A percentile compares a stretch with the other conserved stretches of the same genome.
phyloP scores from a whole-genome alignment of 2,329 filamentous ascomycete genomes.

The Nemania sp. region DNA sequence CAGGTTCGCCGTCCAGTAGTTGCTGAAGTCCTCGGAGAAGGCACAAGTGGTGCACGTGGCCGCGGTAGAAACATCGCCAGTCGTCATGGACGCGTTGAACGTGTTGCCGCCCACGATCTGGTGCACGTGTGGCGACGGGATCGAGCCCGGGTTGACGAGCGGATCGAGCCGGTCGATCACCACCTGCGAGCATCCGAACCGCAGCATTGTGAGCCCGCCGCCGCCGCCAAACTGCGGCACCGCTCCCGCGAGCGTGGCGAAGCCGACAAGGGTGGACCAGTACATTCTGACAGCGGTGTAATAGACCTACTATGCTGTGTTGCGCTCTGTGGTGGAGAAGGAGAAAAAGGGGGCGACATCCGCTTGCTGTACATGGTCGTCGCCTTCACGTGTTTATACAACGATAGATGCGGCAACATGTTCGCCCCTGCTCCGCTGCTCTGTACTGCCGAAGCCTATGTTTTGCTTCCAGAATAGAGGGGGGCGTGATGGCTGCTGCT shows the following conservation, averaged over 20 bases:
- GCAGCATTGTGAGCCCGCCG: conserved; percentile 36
- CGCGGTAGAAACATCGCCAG: conserved; percentile 37
- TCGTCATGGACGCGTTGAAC: conserved; percentile 49
- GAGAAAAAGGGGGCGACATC: neutral
- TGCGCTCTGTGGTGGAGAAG: neutral
- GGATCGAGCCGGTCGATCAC: conserved; percentile 49
- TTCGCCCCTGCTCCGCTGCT: neutral
- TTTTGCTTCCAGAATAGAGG: neutral
- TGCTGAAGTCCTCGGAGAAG: conserved; percentile 41
- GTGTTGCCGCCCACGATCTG: conserved; percentile 57
- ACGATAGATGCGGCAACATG: neutral
- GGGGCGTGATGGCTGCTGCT: conserved; percentile 6
- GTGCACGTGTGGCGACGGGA: conserved; percentile 59
- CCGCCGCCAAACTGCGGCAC: conserved; percentile 36
- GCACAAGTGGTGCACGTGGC: conserved; percentile 49
- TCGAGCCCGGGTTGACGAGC: conserved; percentile 46
- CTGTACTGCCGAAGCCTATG: conserved; percentile 13
- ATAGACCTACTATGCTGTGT: neutral
- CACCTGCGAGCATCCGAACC: conserved; percentile 53
- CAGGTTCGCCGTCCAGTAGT: conserved; percentile 41
- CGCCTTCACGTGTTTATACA: conserved; percentile 17
- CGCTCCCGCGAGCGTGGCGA: conserved; percentile 37
- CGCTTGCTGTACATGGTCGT: neutral
- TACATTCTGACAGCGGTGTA: conserved; percentile 34
- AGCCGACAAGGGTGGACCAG: conserved; percentile 38